phyloP scores from a whole-genome alignment of 805 yeast species.

The Metschnikowia santaceciliae region DNA sequence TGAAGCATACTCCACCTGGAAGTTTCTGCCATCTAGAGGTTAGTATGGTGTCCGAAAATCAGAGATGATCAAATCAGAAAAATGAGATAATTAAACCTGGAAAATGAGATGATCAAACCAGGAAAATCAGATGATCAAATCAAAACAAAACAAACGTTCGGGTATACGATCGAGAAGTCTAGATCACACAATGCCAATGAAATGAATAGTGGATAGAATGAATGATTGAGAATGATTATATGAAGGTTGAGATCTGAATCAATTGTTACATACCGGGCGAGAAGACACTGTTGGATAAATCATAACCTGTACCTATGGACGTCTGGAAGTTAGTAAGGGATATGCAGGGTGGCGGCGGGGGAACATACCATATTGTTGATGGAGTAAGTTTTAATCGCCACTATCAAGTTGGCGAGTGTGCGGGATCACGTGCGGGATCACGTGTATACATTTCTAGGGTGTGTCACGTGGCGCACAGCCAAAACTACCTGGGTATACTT shows the following conservation, averaged over 20 bases:
- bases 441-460: background rate
- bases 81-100: too few relatives aligned
- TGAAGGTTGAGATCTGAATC: too few relatives aligned
- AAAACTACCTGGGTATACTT: too few relatives aligned
- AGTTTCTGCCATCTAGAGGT: constrained; percentile 73
- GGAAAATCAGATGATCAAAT: background rate
- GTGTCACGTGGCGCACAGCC: background rate
- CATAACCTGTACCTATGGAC: constrained; percentile 98
- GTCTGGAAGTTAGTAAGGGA: constrained; percentile 29
- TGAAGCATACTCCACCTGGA: constrained; percentile 96
- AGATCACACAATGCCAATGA: too few relatives aligned
- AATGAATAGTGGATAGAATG: too few relatives aligned
- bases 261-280: constrained; percentile 53
- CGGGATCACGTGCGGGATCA: background rate
- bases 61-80: background rate
- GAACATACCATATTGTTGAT: constrained; percentile 12
- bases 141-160: background rate
- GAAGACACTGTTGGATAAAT: constrained; percentile 93
- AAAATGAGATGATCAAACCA: background rate
- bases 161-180: too few relatives aligned
- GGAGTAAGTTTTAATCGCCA: constrained; percentile 2
- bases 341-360: background rate
- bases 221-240: too few relatives aligned
- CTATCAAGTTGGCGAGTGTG: constrained; percentile 4
- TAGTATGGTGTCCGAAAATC: background rate